Evolutionary conservation across 2,329 filamentous ascomycete species (phyloP), one percentile per base, ranked within the genome.

Genomic region (Aureobasidium vineae): DNA sequence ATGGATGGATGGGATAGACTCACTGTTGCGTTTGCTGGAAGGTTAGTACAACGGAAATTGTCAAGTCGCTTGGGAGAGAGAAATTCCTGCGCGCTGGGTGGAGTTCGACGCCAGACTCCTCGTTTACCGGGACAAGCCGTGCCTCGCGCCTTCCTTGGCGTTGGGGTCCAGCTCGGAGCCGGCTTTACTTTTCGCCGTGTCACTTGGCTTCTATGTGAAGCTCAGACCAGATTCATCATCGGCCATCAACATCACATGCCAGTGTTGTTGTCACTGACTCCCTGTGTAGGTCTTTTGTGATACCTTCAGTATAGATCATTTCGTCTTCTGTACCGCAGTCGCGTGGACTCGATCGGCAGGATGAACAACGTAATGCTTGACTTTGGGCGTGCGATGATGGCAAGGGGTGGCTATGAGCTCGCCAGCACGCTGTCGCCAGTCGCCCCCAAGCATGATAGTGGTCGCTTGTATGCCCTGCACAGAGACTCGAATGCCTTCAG

Each of bases 361-460:
- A 73, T 96, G 92, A 87, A 93, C 74, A 79, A 83, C 63, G 80
- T 95, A 61, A 90, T 96, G 73, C 80, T 82, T 49, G 86, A 90
- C 68, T 96, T 97, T 76, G 86, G 85, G 65, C 79, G 85, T 66
- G 91, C 91, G 45, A 85, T 92, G 73, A 77, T 81, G 56, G 77
- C 80, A 36, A 82, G 84, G 66, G 86, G 90, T 75, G 92, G 92
- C 68, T 89, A 90, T 72, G 82, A 83, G 57, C 84, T 98, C 43
- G 89, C 92, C 23, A 84, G 86, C 68, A 90, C 90, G 11, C 81
- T 98, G 67, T 89, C 86, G 16, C 93, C 94, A 41, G 82, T 89
- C 67, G 77, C 89, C 57, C 85, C 89, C 4, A 72, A 81, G 36
- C 78, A 84, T 54, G 82, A 91, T 67, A 85, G 88, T 45, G 82